These are phyloP conservation scores for Talaromyces proteolyticus DNA, from an alignment of 495 filamentous ascomycete genomes.

Conservation along the genomic window DNA sequence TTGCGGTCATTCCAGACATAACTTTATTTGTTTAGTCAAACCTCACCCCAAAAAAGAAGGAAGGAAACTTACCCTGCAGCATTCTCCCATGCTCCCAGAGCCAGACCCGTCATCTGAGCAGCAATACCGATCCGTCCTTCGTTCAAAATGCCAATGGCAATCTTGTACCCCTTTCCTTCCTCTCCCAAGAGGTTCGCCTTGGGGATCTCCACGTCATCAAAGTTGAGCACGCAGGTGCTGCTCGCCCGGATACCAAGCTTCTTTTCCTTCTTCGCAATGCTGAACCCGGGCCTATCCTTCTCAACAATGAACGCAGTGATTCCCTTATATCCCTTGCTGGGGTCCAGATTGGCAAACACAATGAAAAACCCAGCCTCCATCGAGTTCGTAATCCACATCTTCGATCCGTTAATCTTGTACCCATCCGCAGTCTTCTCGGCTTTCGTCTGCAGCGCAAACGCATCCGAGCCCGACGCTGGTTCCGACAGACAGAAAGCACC, in stretches of 20 bases:
- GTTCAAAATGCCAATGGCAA: slow-evolving; percentile 93
- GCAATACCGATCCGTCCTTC: slow-evolving; percentile 97
- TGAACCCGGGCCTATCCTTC: slow-evolving; percentile 83
- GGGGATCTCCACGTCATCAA: slow-evolving; percentile 91
- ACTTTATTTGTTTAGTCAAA: slow-evolving; percentile 20
- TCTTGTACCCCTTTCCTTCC: slow-evolving; percentile 93
- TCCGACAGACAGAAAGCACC: slow-evolving; percentile 97
- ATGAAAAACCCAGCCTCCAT: slow-evolving; percentile 94
- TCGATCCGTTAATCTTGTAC: slow-evolving; percentile 81
- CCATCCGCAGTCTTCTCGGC: slow-evolving; percentile 71
- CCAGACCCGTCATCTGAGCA: slow-evolving; percentile 97
- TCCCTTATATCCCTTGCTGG: slow-evolving; percentile 83
- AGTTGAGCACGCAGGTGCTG: slow-evolving; percentile 94
- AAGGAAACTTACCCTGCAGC: slow-evolving; percentile 62
- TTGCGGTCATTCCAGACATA: slow-evolving; percentile 97
- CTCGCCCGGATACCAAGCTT: slow-evolving; percentile 95
- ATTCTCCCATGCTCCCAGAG: slow-evolving; percentile 92
- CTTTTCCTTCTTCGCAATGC: slow-evolving; percentile 99
- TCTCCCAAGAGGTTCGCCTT: slow-evolving; percentile 82
- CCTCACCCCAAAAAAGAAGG: neutral
- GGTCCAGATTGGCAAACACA: slow-evolving; percentile 93
- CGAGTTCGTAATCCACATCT: slow-evolving; percentile 99
- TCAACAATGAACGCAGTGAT: slow-evolving; percentile 96
- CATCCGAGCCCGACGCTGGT: slow-evolving; percentile 88
- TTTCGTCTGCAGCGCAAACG: slow-evolving; percentile 88